phyloP scores from a whole-genome alignment of 2,329 filamentous ascomycete genomes.

The Fusarium scirpi region DNA sequence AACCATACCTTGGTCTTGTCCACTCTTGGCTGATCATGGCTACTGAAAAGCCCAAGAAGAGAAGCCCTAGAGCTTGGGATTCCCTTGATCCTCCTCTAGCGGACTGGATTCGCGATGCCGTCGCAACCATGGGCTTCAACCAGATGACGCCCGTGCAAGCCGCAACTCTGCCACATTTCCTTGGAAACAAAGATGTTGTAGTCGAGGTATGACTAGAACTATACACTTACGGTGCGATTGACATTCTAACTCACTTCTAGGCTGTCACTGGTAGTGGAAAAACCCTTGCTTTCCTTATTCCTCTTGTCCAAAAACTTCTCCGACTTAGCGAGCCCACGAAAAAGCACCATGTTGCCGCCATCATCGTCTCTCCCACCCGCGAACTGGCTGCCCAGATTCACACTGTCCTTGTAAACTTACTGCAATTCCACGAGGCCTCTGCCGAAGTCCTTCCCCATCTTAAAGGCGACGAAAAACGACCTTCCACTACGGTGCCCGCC shows the following conservation, averaged over 20 bases:
- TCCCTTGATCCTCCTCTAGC: slow-evolving; percentile 55
- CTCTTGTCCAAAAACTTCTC: slow-evolving; percentile 84
- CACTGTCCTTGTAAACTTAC: slow-evolving; percentile 78
- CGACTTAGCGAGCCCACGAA: slow-evolving; percentile 85
- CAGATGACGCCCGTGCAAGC: slow-evolving; percentile 96
- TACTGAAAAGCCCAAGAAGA: slow-evolving; percentile 54
- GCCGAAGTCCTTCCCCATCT: slow-evolving; percentile 71
- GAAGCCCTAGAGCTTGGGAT: slow-evolving; percentile 62
- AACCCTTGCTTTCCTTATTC: slow-evolving; percentile 87
- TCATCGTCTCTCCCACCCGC: slow-evolving; percentile 90
- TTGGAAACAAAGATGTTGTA: slow-evolving; percentile 91
- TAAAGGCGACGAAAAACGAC: slow-evolving; percentile 67
- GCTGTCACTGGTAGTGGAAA: slow-evolving; percentile 94
- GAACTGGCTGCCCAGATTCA: slow-evolving; percentile 94
- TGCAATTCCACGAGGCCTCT: slow-evolving; percentile 86
- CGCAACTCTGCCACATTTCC: slow-evolving; percentile 87
- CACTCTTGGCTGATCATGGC: slow-evolving; percentile 44
- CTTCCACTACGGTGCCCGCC: slow-evolving; percentile 59
- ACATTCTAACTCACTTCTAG: slow-evolving; percentile 50
- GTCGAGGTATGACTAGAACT: slow-evolving; percentile 70
- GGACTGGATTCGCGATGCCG: slow-evolving; percentile 85
- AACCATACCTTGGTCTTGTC: neutral
- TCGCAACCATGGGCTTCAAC: slow-evolving; percentile 84
- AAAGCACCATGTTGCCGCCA: slow-evolving; percentile 88
- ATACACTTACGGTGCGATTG: neutral